Percentiles rank a stretch among this genome's conserved stretches.
phyloP scores from a whole-genome alignment of 108 stramenopile genomes.

The Nannochloropsis oceanica region DNA sequence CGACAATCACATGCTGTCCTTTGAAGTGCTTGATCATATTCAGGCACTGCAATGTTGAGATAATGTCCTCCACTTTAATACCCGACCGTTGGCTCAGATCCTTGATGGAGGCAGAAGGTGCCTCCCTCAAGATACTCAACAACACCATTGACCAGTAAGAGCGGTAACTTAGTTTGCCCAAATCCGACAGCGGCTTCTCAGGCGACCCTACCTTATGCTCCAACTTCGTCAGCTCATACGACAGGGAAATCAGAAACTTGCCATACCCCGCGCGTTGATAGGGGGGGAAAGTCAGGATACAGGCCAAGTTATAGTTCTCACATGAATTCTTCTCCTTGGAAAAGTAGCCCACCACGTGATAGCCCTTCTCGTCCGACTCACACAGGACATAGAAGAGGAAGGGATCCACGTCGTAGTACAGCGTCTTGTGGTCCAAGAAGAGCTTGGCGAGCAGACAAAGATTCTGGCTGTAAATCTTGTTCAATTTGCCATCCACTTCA shows the following conservation, averaged over 20 bases:
- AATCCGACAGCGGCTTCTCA: slow-evolving; percentile 94
- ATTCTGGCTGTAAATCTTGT: slow-evolving; percentile 93
- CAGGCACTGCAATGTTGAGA: slow-evolving; percentile 78
- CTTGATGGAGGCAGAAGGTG: neutral
- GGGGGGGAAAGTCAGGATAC: slow-evolving; percentile 96
- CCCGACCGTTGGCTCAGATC: slow-evolving; percentile 50
- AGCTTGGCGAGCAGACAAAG: slow-evolving; percentile 90
- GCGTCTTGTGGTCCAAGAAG: slow-evolving; percentile 99
- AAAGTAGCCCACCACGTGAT: slow-evolving; percentile 93
- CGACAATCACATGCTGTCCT: slow-evolving; percentile 80
- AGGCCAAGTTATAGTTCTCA: slow-evolving; percentile 95
- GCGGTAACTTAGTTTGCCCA: slow-evolving; percentile 91
- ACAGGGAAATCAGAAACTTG: slow-evolving; percentile 89
- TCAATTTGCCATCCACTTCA: slow-evolving; percentile 38
- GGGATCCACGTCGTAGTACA: slow-evolving; percentile 97
- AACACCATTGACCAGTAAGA: slow-evolving; percentile 78
- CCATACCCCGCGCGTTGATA: slow-evolving; percentile 89
- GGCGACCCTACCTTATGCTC: slow-evolving; percentile 64
- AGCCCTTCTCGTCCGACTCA: slow-evolving; percentile 73
- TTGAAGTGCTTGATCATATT: slow-evolving; percentile 94
- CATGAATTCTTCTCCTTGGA: slow-evolving; percentile 62
- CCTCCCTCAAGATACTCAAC: slow-evolving; percentile 31
- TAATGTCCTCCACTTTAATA: slow-evolving; percentile 91
- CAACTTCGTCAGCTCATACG: slow-evolving; percentile 57
- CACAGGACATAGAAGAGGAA: slow-evolving; percentile 95